Conservation (phyloP, 441 rosid species). For the Erodium moschatum region DNA sequence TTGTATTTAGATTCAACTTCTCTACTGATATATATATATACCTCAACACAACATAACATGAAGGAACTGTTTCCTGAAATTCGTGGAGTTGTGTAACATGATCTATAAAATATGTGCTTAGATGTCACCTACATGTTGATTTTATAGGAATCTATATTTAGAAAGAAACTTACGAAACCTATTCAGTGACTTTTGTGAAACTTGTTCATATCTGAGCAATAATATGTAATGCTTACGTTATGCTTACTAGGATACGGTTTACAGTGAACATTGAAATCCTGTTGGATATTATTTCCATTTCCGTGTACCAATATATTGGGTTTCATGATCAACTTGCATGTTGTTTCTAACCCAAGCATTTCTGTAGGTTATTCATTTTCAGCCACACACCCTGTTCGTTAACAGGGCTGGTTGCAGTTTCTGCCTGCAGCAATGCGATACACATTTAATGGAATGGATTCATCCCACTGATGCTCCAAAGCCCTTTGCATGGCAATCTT, state of each 20-base stretch:
- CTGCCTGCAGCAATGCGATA: slow-evolving; percentile 84
- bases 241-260: neutral
- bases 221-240: neutral
- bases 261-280: neutral
- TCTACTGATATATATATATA: too few species aligned
- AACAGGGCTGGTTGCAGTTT: slow-evolving; percentile 72
- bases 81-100: too few species aligned
- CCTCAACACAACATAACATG: neutral
- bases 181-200: neutral
- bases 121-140: neutral
- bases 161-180: neutral
- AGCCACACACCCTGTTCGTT: slow-evolving; percentile 75
- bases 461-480: slow-evolving; percentile 87
- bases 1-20: too few species aligned
- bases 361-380: slow-evolving; percentile 86
- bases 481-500: slow-evolving; percentile 67
- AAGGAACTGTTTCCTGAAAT: neutral
- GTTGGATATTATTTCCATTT: neutral
- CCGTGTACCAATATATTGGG: neutral
- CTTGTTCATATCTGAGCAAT: neutral
- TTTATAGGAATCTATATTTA: neutral
- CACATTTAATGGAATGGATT: slow-evolving; percentile 70
- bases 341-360: neutral
- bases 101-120: neutral
- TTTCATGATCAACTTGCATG: neutral